Evolutionary conservation across 2,329 filamentous ascomycete genomes (phyloP).

Genomic region (Emmonsia crescens): DNA sequence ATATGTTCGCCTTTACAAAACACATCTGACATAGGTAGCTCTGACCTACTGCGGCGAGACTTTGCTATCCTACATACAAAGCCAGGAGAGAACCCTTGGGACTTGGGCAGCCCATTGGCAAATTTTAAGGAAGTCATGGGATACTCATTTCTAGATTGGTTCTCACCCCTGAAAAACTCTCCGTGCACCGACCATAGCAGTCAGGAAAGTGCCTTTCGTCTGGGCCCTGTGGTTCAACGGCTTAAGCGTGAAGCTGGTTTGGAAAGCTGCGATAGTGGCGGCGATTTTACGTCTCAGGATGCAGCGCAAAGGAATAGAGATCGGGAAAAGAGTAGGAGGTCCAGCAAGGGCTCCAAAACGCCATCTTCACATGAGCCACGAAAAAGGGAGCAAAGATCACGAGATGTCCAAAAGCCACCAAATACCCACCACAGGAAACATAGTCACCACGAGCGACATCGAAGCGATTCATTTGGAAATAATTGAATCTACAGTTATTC

Average conservation of each 20-base stretch:
- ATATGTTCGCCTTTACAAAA: slow-evolving; percentile 8
- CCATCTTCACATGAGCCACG: not conserved
- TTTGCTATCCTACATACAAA: slow-evolving; percentile 71
- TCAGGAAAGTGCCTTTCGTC: slow-evolving; percentile 55
- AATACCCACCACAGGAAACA: not conserved
- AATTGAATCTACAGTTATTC: not conserved
- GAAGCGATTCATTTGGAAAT: not conserved
- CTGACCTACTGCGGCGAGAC: slow-evolving; percentile 40
- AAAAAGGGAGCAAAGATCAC: not conserved
- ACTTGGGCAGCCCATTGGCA: slow-evolving; percentile 51
- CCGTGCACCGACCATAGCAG: slow-evolving; percentile 62
- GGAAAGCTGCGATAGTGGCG: not conserved
- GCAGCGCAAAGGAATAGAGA: not conserved
- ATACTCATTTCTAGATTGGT: slow-evolving; percentile 58
- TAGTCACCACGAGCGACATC: not conserved
- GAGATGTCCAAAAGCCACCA: not conserved
- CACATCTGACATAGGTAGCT: slow-evolving; percentile 6
- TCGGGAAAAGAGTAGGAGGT: not conserved
- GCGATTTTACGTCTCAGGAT: not conserved
- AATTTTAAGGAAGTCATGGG: slow-evolving; percentile 82
- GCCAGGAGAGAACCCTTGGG: slow-evolving; percentile 74
- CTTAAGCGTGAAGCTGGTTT: slow-evolving; percentile 41
- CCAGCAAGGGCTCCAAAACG: not conserved
- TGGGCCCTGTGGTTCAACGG: slow-evolving; percentile 51
- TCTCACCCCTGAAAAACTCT: slow-evolving; percentile 63